These are phyloP conservation scores for Scheffersomyces segobiensis DNA, from an alignment of 1,139 yeast species.

Conservation along the genomic window DNA sequence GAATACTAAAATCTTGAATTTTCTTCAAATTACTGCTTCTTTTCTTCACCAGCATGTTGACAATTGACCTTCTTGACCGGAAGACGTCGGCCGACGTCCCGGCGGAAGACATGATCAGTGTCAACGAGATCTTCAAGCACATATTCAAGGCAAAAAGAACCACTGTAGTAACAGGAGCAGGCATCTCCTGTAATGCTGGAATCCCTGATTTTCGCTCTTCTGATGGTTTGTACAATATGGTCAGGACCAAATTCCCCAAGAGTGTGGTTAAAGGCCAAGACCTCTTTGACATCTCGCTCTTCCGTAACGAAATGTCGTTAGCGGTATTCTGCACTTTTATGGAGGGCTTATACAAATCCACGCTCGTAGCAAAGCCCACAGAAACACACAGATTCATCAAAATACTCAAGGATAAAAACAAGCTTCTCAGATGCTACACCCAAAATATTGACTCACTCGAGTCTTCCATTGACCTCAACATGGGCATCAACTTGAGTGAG, in stretches of 20 bases:
- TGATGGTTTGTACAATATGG: slow-evolving; percentile 79
- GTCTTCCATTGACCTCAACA: slow-evolving; percentile 40
- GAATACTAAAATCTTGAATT: background rate
- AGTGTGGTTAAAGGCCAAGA: slow-evolving; percentile 80
- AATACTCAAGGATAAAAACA: slow-evolving; percentile 61
- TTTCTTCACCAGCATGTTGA: slow-evolving; percentile 22
- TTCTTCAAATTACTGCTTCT: background rate
- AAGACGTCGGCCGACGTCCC: slow-evolving; percentile 18
- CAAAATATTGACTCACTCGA: slow-evolving; percentile 66
- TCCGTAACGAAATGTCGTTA: slow-evolving; percentile 64
- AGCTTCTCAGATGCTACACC: slow-evolving; percentile 79
- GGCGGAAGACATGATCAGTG: slow-evolving; percentile 30
- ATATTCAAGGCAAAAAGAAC: slow-evolving; percentile 53
- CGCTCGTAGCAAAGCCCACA: slow-evolving; percentile 72
- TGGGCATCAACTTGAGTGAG: slow-evolving; percentile 37
- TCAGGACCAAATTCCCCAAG: slow-evolving; percentile 62
- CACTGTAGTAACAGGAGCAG: slow-evolving; percentile 84
- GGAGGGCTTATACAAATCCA: slow-evolving; percentile 67
- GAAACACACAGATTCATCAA: slow-evolving; percentile 79
- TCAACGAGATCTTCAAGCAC: slow-evolving; percentile 40
- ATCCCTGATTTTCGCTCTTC: slow-evolving; percentile 91
- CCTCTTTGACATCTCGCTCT: slow-evolving; percentile 80
- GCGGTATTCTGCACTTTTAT: slow-evolving; percentile 77
- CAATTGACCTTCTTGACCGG: slow-evolving; percentile 28
- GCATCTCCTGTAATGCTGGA: slow-evolving; percentile 94